Evolutionary conservation across 1,284 basidiomycete species (phyloP), one percentile per base, ranked within the genome.

Genomic region (Melampsora abietis-canadensis): DNA sequence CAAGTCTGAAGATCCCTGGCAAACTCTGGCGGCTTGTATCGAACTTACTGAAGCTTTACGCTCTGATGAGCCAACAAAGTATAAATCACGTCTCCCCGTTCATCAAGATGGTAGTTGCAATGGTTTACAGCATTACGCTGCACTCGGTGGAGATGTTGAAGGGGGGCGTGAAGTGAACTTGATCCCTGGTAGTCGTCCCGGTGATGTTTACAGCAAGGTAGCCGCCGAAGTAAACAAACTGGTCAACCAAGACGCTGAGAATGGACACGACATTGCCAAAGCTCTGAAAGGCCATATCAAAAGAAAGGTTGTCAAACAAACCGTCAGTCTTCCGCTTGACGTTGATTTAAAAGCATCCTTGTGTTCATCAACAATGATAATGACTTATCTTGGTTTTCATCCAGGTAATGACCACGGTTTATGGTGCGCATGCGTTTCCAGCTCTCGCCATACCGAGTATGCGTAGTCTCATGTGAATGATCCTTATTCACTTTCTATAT

Each of bases 81-180:
- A 87, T 83, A 84, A 86, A 78, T 92, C 89, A 2, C 83, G 84
- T n/a, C 85, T 97, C 19, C 96, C 96, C 0, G 88, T 98, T 7
- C 96, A 99, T 82, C 96, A 98, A 83, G 96, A 98, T 80, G 96
- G 95, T 0, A 98, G 96, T 0, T 99, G 96, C 80, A 99, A 99
- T 81, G 95, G 96, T 62, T 85, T 99, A 78, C 95, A 99, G 84
- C 95, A 99, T 82, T 99, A 99, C 80, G 96, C 96, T 14, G 95
- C 95, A 0, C 87, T 99, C 2, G 95, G 96, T 72, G 96, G 95
- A 31, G 96, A 99, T 80, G 85, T 87, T 34, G 86, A 87, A 40
- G 96, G 95, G 76, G 95, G 95, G 3, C 85, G 86, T 78, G 94
- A 98, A 80, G 95, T 99, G 79, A 99, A 99, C 82, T 84, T 99